These are phyloP conservation scores for Suillus sp. DNA, from an alignment of 768 basidiomycete genomes.

Conservation along the genomic window DNA sequence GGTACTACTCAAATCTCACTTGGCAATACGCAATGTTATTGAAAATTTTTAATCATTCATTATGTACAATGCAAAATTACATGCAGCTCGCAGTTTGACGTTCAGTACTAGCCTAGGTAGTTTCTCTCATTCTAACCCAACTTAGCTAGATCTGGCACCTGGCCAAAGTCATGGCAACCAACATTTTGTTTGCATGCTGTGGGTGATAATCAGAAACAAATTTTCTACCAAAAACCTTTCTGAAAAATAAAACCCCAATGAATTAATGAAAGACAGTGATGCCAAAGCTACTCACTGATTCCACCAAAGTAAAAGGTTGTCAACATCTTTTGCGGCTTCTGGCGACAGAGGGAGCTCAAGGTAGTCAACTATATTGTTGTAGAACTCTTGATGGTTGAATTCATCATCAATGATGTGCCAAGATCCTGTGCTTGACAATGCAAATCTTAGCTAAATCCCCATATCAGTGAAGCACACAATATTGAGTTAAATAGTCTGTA, in stretches of 20 bases:
- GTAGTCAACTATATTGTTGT: neutral
- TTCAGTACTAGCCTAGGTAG: neutral
- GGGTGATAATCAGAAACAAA: neutral
- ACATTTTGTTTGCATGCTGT: neutral
- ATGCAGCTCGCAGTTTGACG: neutral
- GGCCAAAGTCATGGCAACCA: neutral
- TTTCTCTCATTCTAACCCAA: neutral
- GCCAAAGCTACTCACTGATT: slow-evolving; percentile 9
- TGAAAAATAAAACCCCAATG: neutral
- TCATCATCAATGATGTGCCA: neutral
- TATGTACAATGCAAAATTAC: neutral
- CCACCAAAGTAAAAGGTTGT: neutral
- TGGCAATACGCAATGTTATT: neutral
- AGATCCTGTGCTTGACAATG: neutral
- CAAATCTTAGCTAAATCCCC: neutral
- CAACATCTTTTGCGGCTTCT: neutral
- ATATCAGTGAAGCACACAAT: neutral
- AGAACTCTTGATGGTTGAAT: neutral
- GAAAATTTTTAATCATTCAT: neutral
- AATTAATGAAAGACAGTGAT: neutral
- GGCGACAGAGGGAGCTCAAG: neutral
- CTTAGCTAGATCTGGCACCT: neutral
- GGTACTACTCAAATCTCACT: neutral
- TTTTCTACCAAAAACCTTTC: neutral
- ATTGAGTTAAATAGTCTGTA: neutral